phyloP scores from a whole-genome alignment of 2,329 filamentous ascomycete species.

The Fusarium mangiferae region DNA sequence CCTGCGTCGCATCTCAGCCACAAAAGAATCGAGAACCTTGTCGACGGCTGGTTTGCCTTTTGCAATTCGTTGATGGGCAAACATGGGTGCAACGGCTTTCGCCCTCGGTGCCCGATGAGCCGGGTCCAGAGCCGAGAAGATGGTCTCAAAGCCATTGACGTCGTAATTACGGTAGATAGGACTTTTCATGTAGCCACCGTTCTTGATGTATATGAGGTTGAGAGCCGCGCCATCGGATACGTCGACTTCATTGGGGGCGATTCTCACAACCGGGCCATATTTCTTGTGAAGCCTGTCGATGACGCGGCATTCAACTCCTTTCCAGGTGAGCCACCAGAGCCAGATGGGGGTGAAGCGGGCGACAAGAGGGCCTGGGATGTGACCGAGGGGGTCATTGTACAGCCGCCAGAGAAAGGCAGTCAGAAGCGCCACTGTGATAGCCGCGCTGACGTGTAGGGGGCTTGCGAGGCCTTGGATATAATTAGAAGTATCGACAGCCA shows the following conservation, averaged over 20 bases:
- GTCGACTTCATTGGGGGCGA: not conserved
- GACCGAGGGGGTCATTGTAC: not conserved
- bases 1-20: not conserved
- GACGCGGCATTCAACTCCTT: not conserved
- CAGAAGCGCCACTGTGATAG: not conserved
- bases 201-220: not conserved
- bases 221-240: not conserved
- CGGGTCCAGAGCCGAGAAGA: not conserved
- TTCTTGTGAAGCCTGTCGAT: not conserved
- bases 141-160: not conserved
- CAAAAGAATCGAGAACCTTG: not conserved
- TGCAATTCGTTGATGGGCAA: not conserved
- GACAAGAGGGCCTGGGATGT: not conserved
- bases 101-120: not conserved
- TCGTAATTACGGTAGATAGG: not conserved
- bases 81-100: not conserved
- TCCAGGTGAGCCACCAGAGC: not conserved
- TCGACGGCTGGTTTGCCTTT: not conserved
- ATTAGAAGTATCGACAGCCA: not conserved
- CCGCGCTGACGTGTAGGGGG: not conserved
- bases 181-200: not conserved
- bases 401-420: not conserved
- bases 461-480: not conserved
- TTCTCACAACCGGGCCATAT: not conserved
- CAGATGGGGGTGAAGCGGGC: not conserved